Base-by-base conservation (phyloP, 2,329 filamentous ascomycete genomes). In the Sporothrix pallida region DNA sequence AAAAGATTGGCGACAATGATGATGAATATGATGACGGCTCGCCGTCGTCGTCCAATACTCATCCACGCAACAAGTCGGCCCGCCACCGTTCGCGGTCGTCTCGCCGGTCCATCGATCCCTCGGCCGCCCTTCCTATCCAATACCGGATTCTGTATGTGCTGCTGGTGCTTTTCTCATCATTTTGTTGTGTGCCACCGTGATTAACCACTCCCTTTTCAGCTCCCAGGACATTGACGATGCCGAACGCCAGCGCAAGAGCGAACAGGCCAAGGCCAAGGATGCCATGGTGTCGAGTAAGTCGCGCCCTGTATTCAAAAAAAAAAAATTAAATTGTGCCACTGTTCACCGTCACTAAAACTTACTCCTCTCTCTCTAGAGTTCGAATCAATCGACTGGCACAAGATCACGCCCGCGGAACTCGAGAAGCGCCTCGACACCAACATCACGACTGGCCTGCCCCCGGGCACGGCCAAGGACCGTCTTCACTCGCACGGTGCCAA, bases 381-480 rank as follows among this genome's bases (percentile, higher is more conserved):
- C 71, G 87, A 86, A 69, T 84, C 86, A 74, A 84, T 93, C 69
- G 89, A 93, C 78, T 92, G 91, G 90, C 92, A 94, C 80, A 88
- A 83, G 0, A 82, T 92, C 13, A 80, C 87, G 0, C 78, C 85
- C 10, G 83, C 88, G 8, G 88, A 92, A 73, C 83, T 92, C 20
- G 84, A 87, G 73, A 83, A 84, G 31, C 87, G 90, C 20, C 85
- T 92, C 44, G 85, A 85, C 1, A 88, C 87, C 7, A 89, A 89
- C n/a, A 79, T 84, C 13, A 80, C 80, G 1, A 81, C 86, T 70
- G 92, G 92, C 67, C 86, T 94, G 0, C 90, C 89, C 0, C 78
- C 80, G 4, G 85, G 89, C 8, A 87, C 91, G 77, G 86, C 86
- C 69, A 82, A 84, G 54, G 84, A 86, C 26, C 86, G 88, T 52